Conservation (phyloP, 2,329 filamentous ascomycete species). For the Aspergillus vadensis region DNA sequence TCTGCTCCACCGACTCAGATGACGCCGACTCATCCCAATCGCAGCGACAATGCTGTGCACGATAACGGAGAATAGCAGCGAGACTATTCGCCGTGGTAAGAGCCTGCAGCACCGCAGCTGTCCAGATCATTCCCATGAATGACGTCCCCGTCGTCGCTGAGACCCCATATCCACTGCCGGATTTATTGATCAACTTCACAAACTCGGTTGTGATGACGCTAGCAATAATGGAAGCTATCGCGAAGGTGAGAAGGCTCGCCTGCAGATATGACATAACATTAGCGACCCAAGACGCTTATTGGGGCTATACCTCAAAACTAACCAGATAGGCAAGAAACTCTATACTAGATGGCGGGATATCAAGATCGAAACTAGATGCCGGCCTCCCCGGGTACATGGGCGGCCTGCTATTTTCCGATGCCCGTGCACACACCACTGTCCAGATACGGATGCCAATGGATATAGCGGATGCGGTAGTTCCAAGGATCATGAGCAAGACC, state of each 20-base stretch:
- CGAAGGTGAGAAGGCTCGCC: conserved; percentile 3
- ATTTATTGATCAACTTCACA: conserved; percentile 5
- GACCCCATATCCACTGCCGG: conserved; percentile 1
- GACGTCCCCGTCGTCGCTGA: not conserved
- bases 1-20: conserved; percentile 2
- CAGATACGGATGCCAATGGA: not conserved
- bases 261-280: not conserved
- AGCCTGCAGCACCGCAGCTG: conserved; percentile 6
- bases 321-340: conserved; percentile 1
- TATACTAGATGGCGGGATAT: not conserved
- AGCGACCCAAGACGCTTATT: too few species aligned
- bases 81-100: not conserved
- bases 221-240: conserved; percentile 1
- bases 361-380: not conserved
- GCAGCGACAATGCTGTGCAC: not conserved
- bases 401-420: not conserved
- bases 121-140: conserved; percentile 10
- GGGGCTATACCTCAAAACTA: not conserved
- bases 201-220: conserved; percentile 11
- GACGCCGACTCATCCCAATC: not conserved
- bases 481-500: conserved; percentile 9
- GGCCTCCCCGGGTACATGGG: conserved; percentile 1
- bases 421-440: not conserved
- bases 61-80: not conserved
- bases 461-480: not conserved